Conservation (phyloP, 1,284 basidiomycete genomes). For the Trichosporon sp. region DNA sequence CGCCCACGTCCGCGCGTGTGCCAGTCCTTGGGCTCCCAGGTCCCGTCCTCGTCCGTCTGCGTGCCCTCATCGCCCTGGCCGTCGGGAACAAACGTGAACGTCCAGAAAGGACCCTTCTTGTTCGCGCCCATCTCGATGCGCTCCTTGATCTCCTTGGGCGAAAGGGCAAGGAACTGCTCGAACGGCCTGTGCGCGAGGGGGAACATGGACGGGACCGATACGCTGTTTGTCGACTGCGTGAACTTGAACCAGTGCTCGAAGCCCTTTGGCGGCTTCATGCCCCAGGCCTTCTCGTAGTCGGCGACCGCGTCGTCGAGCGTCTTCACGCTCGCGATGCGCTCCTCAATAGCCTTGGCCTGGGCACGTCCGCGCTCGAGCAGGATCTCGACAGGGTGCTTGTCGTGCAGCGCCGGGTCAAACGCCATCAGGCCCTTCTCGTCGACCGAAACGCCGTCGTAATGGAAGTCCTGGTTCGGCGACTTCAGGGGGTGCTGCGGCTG, state of each 20-base stretch:
- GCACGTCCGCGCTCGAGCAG: conserved; percentile 32
- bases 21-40: conserved; percentile 22
- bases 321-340: conserved; percentile 23
- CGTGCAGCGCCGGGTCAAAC: conserved; percentile 11
- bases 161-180: conserved; percentile 34
- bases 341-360: conserved; percentile 23
- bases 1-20: conserved; percentile 29
- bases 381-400: conserved; percentile 36
- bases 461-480: conserved; percentile 11
- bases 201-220: conserved; percentile 28
- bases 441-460: conserved; percentile 13
- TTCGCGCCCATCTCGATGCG: conserved; percentile 19
- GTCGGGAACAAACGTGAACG: conserved; percentile 37
- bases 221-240: conserved; percentile 22
- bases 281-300: conserved; percentile 34
- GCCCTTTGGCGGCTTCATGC: conserved; percentile 38
- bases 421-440: conserved; percentile 19
- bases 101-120: conserved; percentile 23
- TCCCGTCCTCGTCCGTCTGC: conserved; percentile 26
- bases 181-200: conserved; percentile 36
- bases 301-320: conserved; percentile 31
- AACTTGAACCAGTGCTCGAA: conserved; percentile 43
- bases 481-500: conserved; percentile 12
- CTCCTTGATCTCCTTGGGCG: conserved; percentile 27
- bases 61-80: conserved; percentile 36